phyloP scores from a whole-genome alignment of 129 eudicot species.

The Chrysanthemum lavandulifolium region DNA sequence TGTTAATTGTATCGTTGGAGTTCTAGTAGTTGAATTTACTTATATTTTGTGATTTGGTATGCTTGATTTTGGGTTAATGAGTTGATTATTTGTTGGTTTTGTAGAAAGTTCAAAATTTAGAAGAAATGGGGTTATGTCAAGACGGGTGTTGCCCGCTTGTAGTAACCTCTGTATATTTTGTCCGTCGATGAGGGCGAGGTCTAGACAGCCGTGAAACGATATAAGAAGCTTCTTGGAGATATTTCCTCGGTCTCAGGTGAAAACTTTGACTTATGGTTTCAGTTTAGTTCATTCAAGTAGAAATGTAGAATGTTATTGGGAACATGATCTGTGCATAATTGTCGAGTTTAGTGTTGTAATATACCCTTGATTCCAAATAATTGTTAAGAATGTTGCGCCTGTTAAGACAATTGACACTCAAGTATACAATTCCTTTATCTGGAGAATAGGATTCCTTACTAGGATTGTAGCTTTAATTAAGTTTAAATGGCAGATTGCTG shows the following conservation, averaged over 20 bases:
- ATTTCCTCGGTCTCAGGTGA: conserved; percentile 75
- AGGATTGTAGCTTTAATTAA: conserved; percentile 2
- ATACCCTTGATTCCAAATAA: conserved; percentile 5
- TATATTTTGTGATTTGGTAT: conserved; percentile 14
- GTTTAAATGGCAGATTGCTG: conserved; percentile 53
- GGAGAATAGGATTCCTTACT: not conserved
- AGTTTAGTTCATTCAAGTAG: not conserved
- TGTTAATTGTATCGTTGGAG: too few relatives aligned
- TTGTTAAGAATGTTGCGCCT: not conserved
- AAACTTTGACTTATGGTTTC: conserved; percentile 2
- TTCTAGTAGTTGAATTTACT: not conserved
- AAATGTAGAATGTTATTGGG: not conserved
- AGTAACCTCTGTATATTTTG: conserved; percentile 72
- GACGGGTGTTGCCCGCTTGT: conserved; percentile 76
- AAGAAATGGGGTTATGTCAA: conserved; percentile 76
- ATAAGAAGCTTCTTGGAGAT: conserved; percentile 73
- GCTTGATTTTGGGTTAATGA: conserved; percentile 17
- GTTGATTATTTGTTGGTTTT: not conserved
- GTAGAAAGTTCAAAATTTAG: conserved; percentile 16
- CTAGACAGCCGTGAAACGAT: conserved; percentile 79
- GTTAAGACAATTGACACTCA: conserved; percentile 4
- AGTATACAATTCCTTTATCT: not conserved
- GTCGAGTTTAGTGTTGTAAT: not conserved
- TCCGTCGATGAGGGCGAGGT: conserved; percentile 80
- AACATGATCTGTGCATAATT: not conserved